Evolutionary conservation across 116 monocot species (phyloP), one percentile per base, ranked within the genome.

Genomic region (Iris pallida): DNA sequence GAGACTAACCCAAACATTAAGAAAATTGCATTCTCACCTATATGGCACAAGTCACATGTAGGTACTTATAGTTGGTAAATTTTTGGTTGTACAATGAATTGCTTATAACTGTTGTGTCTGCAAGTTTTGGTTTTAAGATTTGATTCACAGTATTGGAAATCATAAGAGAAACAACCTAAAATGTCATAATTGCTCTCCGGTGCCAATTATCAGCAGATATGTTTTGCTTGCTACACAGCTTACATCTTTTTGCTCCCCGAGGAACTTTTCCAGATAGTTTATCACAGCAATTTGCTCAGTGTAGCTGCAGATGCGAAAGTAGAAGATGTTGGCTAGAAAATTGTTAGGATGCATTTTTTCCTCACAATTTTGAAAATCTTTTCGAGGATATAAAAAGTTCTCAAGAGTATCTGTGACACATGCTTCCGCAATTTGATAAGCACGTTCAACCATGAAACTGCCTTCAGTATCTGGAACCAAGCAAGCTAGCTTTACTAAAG

Each of bases 361-460:
- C 16, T 78, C 58, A 57, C 40, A 60, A 60, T 64, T 17, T 65
- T 71, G 69, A 53, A 60, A 54, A 43, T 68, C 79, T 54, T 73
- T 82, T 8, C 19, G 78, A 46, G 69, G 74, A 67, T 72, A 55
- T n/a, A 59, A 43, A 73, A 78, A 79, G 20, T 49, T 79, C 57
- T 78, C 74, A 53, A 80, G 59, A 45, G 54, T 73, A 72, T 91
- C 86, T 61, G 15, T 52, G 42, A 92, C 80, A 70, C 92, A 92
- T 63, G 85, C 86, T 83, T 92, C 82, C 65, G 96, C 92, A 83
- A 97, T 92, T 77, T 97, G 89, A 68, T 76, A 79, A 71, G 87
- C 96, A 75, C 96, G 92, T 78, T 97, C 96, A 5, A 79, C 92
- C 96, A 97, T 92, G 70, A 97, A 97, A 75, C 96, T 97, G 51